These are phyloP conservation scores for Gossypium arboreum DNA, from an alignment of 345 rosid species.

Conservation along the genomic window DNA sequence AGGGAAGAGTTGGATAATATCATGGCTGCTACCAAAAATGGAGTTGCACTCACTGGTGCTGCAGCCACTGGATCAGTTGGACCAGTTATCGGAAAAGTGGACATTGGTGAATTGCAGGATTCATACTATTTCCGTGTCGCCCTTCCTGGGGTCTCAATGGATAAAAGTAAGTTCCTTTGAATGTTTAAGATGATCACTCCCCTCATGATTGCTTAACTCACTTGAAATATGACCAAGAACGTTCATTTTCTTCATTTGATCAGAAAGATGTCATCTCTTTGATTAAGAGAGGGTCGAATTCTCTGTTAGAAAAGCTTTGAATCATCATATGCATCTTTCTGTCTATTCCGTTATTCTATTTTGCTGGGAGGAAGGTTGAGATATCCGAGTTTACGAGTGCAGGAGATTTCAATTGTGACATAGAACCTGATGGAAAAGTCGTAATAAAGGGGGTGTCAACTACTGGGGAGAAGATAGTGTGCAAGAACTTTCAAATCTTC, in stretches of 20 bases:
- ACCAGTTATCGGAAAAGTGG: slow-evolving; percentile 45
- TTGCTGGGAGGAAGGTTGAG: neutral
- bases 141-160: slow-evolving; percentile 69
- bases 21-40: slow-evolving; percentile 31
- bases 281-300: neutral
- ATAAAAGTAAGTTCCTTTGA: slow-evolving; percentile 47
- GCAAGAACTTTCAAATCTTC: slow-evolving; percentile 54
- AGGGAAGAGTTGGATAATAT: slow-evolving; percentile 37
- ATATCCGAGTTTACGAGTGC: slow-evolving; percentile 24
- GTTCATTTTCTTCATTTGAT: neutral
- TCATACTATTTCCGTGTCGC: slow-evolving; percentile 56
- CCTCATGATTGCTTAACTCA: neutral
- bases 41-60: slow-evolving; percentile 62
- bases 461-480: slow-evolving; percentile 67
- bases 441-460: slow-evolving; percentile 60
- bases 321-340: neutral
- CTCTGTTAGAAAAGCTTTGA: neutral
- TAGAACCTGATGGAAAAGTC: slow-evolving; percentile 57
- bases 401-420: slow-evolving; percentile 70
- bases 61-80: slow-evolving; percentile 65
- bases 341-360: neutral
- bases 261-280: neutral
- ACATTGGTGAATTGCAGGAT: slow-evolving; percentile 62
- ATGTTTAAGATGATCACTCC: neutral
- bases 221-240: neutral